Evolutionary conservation across 1,139 yeast genomes (phyloP).

Genomic region (Yamadazyma taylorii): DNA sequence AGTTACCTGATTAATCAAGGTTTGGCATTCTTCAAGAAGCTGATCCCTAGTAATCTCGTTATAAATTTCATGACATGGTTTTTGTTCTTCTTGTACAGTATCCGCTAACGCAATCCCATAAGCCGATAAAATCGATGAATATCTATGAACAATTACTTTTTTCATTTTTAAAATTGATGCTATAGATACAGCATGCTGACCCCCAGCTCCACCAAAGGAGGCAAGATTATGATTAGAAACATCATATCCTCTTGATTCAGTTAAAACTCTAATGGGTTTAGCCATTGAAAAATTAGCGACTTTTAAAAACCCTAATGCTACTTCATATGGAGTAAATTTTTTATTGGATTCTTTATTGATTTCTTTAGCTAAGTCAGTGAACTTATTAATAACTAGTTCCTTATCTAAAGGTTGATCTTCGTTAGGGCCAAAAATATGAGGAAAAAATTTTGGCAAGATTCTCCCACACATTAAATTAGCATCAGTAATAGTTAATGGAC

Average conservation of each 20-base stretch:
- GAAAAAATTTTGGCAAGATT: conserved; percentile 49
- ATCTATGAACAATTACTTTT: conserved; percentile 18
- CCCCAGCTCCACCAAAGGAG: conserved; percentile 24
- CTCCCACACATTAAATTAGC: conserved; percentile 53
- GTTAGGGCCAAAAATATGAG: conserved; percentile 52
- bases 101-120: conserved; percentile 23
- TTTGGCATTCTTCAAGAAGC: conserved; percentile 9
- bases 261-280: conserved; percentile 20
- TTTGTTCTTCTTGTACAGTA: conserved; percentile 19
- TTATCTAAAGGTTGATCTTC: conserved; percentile 48
- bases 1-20: conserved; percentile 4
- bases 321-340: conserved; percentile 22
- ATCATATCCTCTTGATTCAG: conserved; percentile 20
- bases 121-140: conserved; percentile 22
- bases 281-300: conserved; percentile 23
- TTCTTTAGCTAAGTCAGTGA: conserved; percentile 36
- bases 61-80: conserved; percentile 16
- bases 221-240: conserved; percentile 20
- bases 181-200: conserved; percentile 21
- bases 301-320: conserved; percentile 20
- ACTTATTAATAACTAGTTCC: conserved; percentile 36
- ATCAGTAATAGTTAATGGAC: conserved; percentile 56
- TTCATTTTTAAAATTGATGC: conserved; percentile 20
- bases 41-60: conserved; percentile 6
- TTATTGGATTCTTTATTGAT: conserved; percentile 38